Evolutionary conservation across 2,329 filamentous ascomycete species (phyloP), one percentile per base, ranked within the genome.

Genomic region (Ophidiomyces ophidiicola): DNA sequence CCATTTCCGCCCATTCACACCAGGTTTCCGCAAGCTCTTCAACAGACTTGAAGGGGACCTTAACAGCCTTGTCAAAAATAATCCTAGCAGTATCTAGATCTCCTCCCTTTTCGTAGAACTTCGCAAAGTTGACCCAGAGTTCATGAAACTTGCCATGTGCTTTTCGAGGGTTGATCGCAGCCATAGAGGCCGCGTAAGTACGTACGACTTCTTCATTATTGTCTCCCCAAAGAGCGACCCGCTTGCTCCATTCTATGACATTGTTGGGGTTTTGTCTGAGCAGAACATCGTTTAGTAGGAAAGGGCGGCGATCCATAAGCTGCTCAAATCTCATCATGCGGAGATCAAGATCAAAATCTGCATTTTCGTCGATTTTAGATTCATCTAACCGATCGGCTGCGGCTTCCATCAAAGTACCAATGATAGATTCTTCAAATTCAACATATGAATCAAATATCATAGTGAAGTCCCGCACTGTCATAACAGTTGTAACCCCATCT

Each of bases 1-100:
- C 90, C 82, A 98, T 85, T 61, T 98, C 88, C 1, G 92, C 88
- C 88, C 90, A 98, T 62, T 94, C 86, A 47, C 92, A 92, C 90
- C 90, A 98, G 73, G 90, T 93, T 54, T 98, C 90, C 14, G 90
- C 90, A 42, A 98, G 71, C 61, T 98, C 90, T 20, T 82, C 78
- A n/a, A 98, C 88, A 0, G 87, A 92, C 56, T 94, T 96, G 70
- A 92, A 98, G 0, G 88, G 87, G 1, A 98, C 90, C 56, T 94
- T 96, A 55, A 94, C 83, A 10, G 88, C 88, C 63, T 96, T 98
- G 59, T 96, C 88, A 74, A 96, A 82, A 53, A 98, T 96, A 45
- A 93, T 72, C 21, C 90, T 75, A 25, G 90, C 87, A 48, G 80
- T 94, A 38, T 77, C 72, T 26, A 96, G 56, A 57, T 96, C 87